These are phyloP conservation scores for Hysterangium stoloniferum DNA, from an alignment of 768 basidiomycete genomes.

Conservation along the genomic window DNA sequence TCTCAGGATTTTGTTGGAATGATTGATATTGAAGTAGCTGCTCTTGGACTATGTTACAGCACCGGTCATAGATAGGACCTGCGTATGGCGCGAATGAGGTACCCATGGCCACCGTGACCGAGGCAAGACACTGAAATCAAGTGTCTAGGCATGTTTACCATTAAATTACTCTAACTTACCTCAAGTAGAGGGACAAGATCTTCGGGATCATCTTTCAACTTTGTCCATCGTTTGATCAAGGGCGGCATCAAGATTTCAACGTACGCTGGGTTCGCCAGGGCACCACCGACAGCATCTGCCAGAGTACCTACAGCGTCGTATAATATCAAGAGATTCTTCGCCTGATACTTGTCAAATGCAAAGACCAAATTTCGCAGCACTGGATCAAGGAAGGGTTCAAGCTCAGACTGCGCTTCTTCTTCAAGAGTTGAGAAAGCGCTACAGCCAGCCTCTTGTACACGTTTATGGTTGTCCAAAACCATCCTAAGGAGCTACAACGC, in stretches of 20 bases:
- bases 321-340: constrained; percentile 97
- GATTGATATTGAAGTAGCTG: constrained; percentile 81
- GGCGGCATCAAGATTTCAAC: constrained; percentile 98
- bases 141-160: constrained; percentile 7
- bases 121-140: constrained; percentile 79
- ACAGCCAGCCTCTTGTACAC: constrained; percentile 98
- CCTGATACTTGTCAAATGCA: constrained; percentile 97
- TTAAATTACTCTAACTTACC: constrained; percentile 35
- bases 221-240: constrained; percentile 82
- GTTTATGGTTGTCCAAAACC: constrained; percentile 97
- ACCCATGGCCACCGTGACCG: constrained; percentile 94
- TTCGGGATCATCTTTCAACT: constrained; percentile 82
- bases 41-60: constrained; percentile 74
- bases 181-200: constrained; percentile 93
- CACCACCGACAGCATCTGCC: constrained; percentile 90
- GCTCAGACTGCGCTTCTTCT: constrained; percentile 87
- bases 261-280: constrained; percentile 76
- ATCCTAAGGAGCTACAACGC: constrained; percentile 79
- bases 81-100: constrained; percentile 83
- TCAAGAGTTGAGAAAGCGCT: constrained; percentile 98
- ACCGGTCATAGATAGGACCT: constrained; percentile 86
- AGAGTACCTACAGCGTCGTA: constrained; percentile 99
- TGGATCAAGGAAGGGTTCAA: constrained; percentile 91
- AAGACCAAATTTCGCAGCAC: constrained; percentile 91
- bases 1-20: constrained; percentile 80